These are phyloP conservation scores for Mucuna pruriens DNA, from an alignment of 306 rosid species.

Conservation along the genomic window DNA sequence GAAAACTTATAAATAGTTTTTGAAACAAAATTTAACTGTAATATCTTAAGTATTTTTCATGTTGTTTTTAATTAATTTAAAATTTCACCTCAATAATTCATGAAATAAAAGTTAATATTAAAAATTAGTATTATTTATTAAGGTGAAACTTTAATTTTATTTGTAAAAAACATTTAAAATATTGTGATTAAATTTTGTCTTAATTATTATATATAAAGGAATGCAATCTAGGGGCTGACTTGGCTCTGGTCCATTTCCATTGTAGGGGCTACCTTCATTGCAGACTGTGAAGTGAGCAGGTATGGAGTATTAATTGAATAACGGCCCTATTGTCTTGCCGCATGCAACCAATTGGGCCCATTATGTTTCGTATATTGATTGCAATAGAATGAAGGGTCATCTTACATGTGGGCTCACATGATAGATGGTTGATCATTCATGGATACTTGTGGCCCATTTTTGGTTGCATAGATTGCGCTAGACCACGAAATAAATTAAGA, in stretches of 20 bases:
- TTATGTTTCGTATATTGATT: conserved; percentile 43
- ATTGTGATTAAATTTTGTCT: background rate
- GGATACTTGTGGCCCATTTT: conserved; percentile 40
- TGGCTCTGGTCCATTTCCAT: background rate
- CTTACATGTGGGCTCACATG: conserved; percentile 48
- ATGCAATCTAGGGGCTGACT: background rate
- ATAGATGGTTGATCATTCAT: conserved; percentile 34
- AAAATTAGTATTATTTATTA: background rate
- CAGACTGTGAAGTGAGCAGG: conserved; percentile 23
- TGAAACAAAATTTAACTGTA: too few relatives aligned
- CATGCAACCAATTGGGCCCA: conserved; percentile 42
- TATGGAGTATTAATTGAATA: conserved; percentile 27
- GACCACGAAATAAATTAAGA: conserved; percentile 32
- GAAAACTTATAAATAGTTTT: too few relatives aligned
- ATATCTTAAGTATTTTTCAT: too few relatives aligned
- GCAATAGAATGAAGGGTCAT: conserved; percentile 38
- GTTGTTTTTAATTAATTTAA: background rate
- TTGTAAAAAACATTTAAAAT: background rate
- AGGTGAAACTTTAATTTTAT: background rate
- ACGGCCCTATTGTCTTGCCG: conserved; percentile 24
- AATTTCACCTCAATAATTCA: background rate
- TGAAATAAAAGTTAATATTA: background rate
- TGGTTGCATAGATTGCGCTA: conserved; percentile 38
- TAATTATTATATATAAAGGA: background rate
- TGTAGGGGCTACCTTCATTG: background rate